These are phyloP conservation scores for Salix udensis DNA, from an alignment of 345 rosid species.

Conservation along the genomic window DNA sequence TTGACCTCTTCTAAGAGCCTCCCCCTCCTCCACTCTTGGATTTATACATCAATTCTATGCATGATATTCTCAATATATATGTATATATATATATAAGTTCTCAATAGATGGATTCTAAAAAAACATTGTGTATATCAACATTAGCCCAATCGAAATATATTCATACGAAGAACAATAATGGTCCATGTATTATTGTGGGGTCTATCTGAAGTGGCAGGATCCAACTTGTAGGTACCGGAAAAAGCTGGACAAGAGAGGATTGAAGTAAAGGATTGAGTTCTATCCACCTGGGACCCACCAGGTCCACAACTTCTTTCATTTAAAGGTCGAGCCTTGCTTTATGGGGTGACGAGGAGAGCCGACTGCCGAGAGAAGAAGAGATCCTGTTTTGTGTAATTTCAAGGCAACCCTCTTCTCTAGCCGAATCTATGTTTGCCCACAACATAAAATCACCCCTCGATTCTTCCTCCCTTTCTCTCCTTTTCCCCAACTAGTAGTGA, in stretches of 20 bases:
- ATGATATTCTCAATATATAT: too few relatives aligned
- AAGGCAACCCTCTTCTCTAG: slow-evolving; percentile 21
- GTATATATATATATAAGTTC: too few relatives aligned
- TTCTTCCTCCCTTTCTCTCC: slow-evolving; percentile 14
- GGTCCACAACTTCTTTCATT: not conserved
- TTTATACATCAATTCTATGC: too few relatives aligned
- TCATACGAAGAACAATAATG: too few relatives aligned
- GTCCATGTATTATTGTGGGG: not conserved
- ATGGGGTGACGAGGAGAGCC: slow-evolving; percentile 1
- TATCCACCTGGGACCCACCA: slow-evolving; percentile 35
- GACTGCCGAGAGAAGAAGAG: too few relatives aligned
- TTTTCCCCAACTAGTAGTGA: not conserved
- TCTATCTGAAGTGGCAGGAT: slow-evolving; percentile 8
- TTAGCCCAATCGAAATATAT: too few relatives aligned
- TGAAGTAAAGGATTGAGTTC: not conserved
- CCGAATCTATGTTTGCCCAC: slow-evolving; percentile 28
- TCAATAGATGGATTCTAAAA: too few relatives aligned
- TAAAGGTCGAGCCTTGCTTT: slow-evolving; percentile 2
- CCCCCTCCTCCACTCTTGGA: too few relatives aligned
- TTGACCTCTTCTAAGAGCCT: too few relatives aligned
- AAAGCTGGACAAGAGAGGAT: not conserved
- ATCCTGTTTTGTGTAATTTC: slow-evolving; percentile 22
- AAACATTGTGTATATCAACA: too few relatives aligned
- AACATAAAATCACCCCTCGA: not conserved
- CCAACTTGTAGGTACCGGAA: slow-evolving; percentile 12